phyloP scores from a whole-genome alignment of 1,284 basidiomycete genomes.

The Erythrobasidium hasegawianum region DNA sequence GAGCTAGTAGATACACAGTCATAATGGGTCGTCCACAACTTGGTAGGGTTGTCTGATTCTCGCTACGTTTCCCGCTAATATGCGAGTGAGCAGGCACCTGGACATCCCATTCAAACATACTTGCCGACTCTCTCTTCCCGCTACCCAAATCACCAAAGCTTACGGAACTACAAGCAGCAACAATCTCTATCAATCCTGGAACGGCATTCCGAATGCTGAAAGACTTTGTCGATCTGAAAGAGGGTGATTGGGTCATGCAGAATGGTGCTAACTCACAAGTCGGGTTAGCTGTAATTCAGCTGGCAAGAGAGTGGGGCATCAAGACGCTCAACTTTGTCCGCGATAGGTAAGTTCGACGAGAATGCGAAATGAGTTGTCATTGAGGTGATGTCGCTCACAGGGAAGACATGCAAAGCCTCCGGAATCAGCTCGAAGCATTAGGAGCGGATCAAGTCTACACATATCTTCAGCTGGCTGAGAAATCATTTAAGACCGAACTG shows the following conservation, averaged over 20 bases:
- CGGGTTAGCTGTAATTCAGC: slow-evolving; percentile 44
- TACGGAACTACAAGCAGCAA: slow-evolving; percentile 65
- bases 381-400: no score
- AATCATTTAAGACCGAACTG: slow-evolving; percentile 50
- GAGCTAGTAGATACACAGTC: slow-evolving; percentile 50
- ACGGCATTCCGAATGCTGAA: slow-evolving; percentile 76
- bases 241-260: slow-evolving; percentile 72
- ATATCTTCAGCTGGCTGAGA: slow-evolving; percentile 65
- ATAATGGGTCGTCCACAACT: slow-evolving; percentile 63
- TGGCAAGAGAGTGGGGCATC: slow-evolving; percentile 52
- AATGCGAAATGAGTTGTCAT: background rate
- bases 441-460: slow-evolving; percentile 71
- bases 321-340: slow-evolving; percentile 75
- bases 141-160: slow-evolving; percentile 55
- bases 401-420: slow-evolving; percentile 57
- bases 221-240: slow-evolving; percentile 61
- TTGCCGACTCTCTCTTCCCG: slow-evolving; percentile 59
- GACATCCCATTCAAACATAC: slow-evolving; percentile 61
- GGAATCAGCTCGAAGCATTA: slow-evolving; percentile 56
- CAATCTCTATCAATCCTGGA: slow-evolving; percentile 73
- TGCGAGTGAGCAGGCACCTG: slow-evolving; percentile 61
- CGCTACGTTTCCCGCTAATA: background rate
- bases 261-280: slow-evolving; percentile 70
- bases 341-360: slow-evolving; percentile 58
- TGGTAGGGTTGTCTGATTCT: slow-evolving; percentile 30